Conservation (phyloP, 257 asterid species). For the Nicotiana benthamiana region DNA sequence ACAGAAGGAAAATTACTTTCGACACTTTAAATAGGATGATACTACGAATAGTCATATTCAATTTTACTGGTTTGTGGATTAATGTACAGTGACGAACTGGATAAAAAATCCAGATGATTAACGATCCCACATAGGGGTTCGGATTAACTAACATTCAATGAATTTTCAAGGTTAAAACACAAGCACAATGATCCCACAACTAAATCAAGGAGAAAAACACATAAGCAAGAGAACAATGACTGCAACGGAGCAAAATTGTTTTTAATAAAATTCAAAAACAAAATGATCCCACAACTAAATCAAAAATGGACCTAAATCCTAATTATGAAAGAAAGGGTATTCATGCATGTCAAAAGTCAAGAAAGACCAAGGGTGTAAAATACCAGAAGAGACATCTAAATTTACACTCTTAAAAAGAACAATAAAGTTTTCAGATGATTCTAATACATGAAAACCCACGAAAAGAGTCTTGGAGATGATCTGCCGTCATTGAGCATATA, state of each 20-base stretch:
- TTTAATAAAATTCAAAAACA: constrained; percentile 17
- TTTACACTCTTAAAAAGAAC: constrained; percentile 26
- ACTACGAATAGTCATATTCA: no score
- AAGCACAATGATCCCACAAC: no score
- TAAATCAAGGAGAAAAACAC: no score
- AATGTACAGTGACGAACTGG: no score
- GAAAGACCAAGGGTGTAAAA: constrained; percentile 3
- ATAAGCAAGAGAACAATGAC: background rate
- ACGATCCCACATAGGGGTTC: no score
- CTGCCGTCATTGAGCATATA: background rate
- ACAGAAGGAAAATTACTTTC: background rate
- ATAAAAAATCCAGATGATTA: no score
- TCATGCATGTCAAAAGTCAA: constrained; percentile 18
- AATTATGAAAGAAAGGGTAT: constrained; percentile 6
- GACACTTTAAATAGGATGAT: no score
- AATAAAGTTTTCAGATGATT: constrained; percentile 5
- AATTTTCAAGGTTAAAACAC: no score
- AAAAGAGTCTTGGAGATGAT: background rate
- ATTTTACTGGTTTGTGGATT: no score
- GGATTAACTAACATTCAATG: no score
- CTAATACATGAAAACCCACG: constrained; percentile 7
- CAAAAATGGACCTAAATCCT: constrained; percentile 8
- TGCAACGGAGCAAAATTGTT: constrained; percentile 22
- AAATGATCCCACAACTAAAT: constrained; percentile 28
- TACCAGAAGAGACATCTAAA: constrained; percentile 25